Percentiles rank a stretch among this genome's conserved stretches.
These are phyloP conservation scores for Coemansia sp. DNA, from an alignment of 192 early-diverging fungal genomes.

Conservation along the genomic window DNA sequence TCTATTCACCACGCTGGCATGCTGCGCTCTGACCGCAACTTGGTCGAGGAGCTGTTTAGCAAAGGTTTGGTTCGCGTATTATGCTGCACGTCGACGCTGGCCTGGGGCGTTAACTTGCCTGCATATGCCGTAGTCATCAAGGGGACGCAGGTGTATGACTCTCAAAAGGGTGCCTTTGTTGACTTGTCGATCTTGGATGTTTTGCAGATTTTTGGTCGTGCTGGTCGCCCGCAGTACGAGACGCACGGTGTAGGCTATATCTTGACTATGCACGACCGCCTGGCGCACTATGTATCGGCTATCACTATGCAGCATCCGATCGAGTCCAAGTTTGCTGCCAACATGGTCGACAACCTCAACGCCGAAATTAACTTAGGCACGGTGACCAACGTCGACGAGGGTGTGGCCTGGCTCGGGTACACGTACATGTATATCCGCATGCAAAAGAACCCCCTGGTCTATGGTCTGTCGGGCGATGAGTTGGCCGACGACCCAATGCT, in stretches of 20 bases:
- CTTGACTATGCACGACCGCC: conserved; percentile 90
- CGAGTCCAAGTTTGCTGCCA: conserved; percentile 87
- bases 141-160: conserved; percentile 95
- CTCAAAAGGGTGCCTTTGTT: conserved; percentile 91
- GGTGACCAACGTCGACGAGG: conserved; percentile 94
- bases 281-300: conserved; percentile 89
- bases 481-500: conserved; percentile 79
- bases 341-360: conserved; percentile 94
- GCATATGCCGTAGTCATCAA: conserved; percentile 99
- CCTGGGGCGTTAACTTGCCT: conserved; percentile 99
- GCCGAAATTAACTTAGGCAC: conserved; percentile 97
- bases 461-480: conserved; percentile 85
- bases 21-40: conserved; percentile 82
- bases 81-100: conserved; percentile 97
- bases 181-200: conserved; percentile 98
- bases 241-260: conserved; percentile 93
- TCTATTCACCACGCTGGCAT: conserved; percentile 98
- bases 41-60: conserved; percentile 91
- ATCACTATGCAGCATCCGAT: conserved; percentile 98
- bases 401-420: conserved; percentile 95
- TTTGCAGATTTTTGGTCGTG: conserved; percentile 99
- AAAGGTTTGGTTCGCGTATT: conserved; percentile 82
- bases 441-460: conserved; percentile 93
- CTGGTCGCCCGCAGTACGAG: conserved; percentile 94
- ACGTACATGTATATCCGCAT: conserved; percentile 97